These are phyloP conservation scores for Aureobasidium sp. DNA, from an alignment of 2,329 filamentous ascomycete species.

Conservation along the genomic window DNA sequence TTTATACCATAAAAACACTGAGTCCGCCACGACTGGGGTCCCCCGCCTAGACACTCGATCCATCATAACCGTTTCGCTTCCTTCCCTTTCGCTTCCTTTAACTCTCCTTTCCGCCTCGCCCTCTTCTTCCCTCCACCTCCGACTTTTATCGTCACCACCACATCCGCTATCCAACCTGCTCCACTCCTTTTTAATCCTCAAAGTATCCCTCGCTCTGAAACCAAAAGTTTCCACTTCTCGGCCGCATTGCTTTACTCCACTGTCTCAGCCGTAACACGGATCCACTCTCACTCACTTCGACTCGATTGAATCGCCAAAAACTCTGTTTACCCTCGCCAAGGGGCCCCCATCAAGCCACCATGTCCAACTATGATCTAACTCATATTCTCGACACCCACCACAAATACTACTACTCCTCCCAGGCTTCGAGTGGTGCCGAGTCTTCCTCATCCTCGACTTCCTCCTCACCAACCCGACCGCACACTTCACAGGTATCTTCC, in stretches of 20 bases:
- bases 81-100: slow-evolving; percentile 7
- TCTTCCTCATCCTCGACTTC: slow-evolving; percentile 4
- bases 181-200: slow-evolving; percentile 4
- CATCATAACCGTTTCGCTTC: slow-evolving; percentile 13
- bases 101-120: background rate
- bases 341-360: slow-evolving; percentile 2
- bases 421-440: slow-evolving; percentile 5
- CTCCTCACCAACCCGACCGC: slow-evolving; percentile 2
- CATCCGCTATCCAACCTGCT: slow-evolving; percentile 10
- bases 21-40: background rate
- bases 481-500: background rate
- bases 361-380: slow-evolving; percentile 8
- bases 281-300: slow-evolving; percentile 4
- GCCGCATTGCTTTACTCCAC: slow-evolving; percentile 7
- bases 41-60: slow-evolving; percentile 3
- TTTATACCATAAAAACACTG: background rate
- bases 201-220: background rate
- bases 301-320: slow-evolving; percentile 10
- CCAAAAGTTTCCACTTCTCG: background rate
- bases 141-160: background rate
- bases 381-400: slow-evolving; percentile 1
- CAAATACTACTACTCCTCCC: slow-evolving; percentile 8
- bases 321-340: slow-evolving; percentile 9
- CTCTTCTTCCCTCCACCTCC: slow-evolving; percentile 1
- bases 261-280: slow-evolving; percentile 11